phyloP scores from a whole-genome alignment of 1,284 basidiomycete genomes.

The Rhodotorula sp. region DNA sequence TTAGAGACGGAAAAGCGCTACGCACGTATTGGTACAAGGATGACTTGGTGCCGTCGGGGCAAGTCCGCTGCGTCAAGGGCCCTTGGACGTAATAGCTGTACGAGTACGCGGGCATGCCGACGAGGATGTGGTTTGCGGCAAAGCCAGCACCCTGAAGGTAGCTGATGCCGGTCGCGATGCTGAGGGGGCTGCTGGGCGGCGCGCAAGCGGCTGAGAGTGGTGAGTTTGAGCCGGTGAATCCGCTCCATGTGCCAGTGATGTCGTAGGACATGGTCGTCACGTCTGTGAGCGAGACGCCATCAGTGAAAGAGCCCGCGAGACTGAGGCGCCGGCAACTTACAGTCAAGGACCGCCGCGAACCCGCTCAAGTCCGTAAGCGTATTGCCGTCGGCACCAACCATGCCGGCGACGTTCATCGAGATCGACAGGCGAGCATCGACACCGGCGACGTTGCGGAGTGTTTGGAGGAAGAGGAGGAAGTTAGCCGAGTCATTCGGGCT shows the following conservation, averaged over 20 bases:
- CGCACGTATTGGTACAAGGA: constrained; percentile 5
- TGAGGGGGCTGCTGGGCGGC: constrained; percentile 1
- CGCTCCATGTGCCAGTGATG: constrained; percentile 22
- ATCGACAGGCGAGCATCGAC: constrained; percentile 25
- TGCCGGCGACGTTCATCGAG: constrained; percentile 3
- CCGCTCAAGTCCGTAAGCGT: constrained; percentile 10
- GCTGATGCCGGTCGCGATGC: constrained; percentile 2
- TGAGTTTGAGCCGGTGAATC: constrained; percentile 23
- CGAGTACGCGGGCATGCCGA: constrained; percentile 25
- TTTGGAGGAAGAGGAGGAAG: constrained; percentile 31
- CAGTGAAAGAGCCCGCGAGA: background rate
- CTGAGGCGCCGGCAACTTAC: background rate
- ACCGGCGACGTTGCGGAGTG: constrained; percentile 19
- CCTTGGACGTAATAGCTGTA: constrained; percentile 18
- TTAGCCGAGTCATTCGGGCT: constrained; percentile 22
- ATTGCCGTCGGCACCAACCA: constrained; percentile 12
- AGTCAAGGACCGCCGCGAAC: constrained; percentile 25
- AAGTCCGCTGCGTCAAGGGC: constrained; percentile 7
- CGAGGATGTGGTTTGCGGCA: constrained; percentile 11
- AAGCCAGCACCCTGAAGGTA: constrained; percentile 3
- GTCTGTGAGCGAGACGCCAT: background rate
- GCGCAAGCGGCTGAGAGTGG: constrained; percentile 17
- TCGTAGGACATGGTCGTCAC: constrained; percentile 25
- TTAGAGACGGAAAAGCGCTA: background rate
- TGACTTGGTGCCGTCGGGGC: constrained; percentile 22